phyloP scores from a whole-genome alignment of 768 basidiomycete genomes.

The Mycena pura region DNA sequence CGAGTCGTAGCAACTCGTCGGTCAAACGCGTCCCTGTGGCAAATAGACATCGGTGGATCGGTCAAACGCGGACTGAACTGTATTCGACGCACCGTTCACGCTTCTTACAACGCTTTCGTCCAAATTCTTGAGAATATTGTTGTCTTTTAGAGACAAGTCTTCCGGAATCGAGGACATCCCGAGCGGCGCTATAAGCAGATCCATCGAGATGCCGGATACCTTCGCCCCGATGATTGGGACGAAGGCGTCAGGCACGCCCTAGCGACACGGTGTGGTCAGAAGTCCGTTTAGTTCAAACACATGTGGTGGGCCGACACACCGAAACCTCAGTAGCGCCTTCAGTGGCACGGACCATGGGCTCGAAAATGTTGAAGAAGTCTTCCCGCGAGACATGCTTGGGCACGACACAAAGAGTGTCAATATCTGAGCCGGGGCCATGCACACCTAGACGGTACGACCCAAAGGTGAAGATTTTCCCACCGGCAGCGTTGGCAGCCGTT shows the following conservation, averaged over 20 bases:
- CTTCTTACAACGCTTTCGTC: constrained; percentile 95
- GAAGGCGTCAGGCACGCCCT: constrained; percentile 97
- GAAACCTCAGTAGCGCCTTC: constrained; percentile 90
- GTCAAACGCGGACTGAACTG: not conserved
- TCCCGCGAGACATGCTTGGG: constrained; percentile 95
- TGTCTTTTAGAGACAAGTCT: constrained; percentile 87
- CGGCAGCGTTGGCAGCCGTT: constrained; percentile 83
- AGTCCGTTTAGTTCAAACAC: not conserved
- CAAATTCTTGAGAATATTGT: constrained; percentile 87
- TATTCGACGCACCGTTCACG: constrained; percentile 81
- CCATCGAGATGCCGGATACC: constrained; percentile 91
- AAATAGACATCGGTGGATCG: not conserved
- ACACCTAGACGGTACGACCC: constrained; percentile 98
- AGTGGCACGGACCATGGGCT: constrained; percentile 81
- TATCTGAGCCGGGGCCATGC: constrained; percentile 94
- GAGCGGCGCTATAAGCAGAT: constrained; percentile 90
- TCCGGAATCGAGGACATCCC: constrained; percentile 89
- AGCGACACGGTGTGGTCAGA: not conserved
- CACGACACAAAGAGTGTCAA: constrained; percentile 95
- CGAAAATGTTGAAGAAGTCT: constrained; percentile 93
- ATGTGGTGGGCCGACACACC: constrained; percentile 55
- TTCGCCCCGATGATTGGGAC: constrained; percentile 94
- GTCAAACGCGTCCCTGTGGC: constrained; percentile 87
- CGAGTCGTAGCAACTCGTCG: constrained; percentile 92
- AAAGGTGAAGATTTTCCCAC: constrained; percentile 99